Conservation (phyloP, 2,329 filamentous ascomycete species). For the Aspergillus unguis region DNA sequence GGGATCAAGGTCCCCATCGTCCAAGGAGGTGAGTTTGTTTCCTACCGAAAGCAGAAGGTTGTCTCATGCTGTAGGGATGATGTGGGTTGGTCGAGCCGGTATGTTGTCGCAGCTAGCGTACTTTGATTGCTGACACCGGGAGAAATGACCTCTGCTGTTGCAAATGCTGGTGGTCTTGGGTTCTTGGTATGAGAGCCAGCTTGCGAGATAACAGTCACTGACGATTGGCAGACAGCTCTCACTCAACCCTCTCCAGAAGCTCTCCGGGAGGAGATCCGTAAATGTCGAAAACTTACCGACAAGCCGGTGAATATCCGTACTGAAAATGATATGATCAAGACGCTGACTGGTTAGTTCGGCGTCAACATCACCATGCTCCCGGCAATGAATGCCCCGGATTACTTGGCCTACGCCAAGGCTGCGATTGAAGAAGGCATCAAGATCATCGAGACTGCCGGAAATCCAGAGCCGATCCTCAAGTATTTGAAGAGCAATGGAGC, state of each 20-base stretch:
- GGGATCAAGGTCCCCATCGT: constrained; percentile 11
- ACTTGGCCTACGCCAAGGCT: constrained; percentile 82
- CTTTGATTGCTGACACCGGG: neutral
- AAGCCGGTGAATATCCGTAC: neutral
- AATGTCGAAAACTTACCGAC: constrained; percentile 5
- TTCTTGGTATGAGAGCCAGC: neutral
- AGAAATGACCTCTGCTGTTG: constrained; percentile 9
- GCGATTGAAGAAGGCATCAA: constrained; percentile 88
- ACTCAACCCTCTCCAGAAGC: constrained; percentile 5
- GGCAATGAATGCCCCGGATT: constrained; percentile 63
- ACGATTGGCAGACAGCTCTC: constrained; percentile 3
- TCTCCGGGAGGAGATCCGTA: constrained; percentile 7
- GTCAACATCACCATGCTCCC: constrained; percentile 12
- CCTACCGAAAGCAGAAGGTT: neutral
- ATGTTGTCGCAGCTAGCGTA: neutral
- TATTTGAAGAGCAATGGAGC: constrained; percentile 75
- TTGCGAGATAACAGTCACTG: neutral
- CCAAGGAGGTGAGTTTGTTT: constrained; percentile 8
- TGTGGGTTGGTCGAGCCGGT: constrained; percentile 11
- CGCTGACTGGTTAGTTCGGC: constrained; percentile 3
- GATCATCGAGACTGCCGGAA: constrained; percentile 86
- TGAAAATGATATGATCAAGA: neutral
- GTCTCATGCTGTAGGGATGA: constrained; percentile 4
- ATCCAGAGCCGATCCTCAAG: constrained; percentile 81
- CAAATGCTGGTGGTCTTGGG: constrained; percentile 8